Conservation (phyloP, 768 basidiomycete genomes). For the Leccinum sublutescens region DNA sequence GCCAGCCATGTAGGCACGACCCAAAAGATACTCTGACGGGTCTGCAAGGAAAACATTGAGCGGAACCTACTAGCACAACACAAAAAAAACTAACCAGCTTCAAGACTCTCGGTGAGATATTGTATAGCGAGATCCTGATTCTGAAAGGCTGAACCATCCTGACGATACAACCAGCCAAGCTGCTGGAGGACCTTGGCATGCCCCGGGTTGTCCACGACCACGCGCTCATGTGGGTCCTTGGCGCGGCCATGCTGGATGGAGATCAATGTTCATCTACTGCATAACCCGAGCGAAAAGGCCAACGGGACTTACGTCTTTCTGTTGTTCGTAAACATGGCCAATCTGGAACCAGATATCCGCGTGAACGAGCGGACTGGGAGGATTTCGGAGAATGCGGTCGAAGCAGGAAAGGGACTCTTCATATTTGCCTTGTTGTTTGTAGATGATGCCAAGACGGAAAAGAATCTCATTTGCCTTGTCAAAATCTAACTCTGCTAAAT, state of each 20-base stretch:
- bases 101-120: constrained; percentile 91
- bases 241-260: constrained; percentile 73
- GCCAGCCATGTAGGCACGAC: constrained; percentile 97
- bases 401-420: constrained; percentile 87
- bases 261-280: constrained; percentile 13
- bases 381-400: constrained; percentile 93
- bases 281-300: not conserved
- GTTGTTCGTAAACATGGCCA: constrained; percentile 97
- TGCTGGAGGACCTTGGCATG: constrained; percentile 98
- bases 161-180: constrained; percentile 96
- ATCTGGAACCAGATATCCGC: constrained; percentile 99
- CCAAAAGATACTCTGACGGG: constrained; percentile 95
- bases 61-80: not conserved
- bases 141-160: constrained; percentile 91
- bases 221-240: constrained; percentile 94
- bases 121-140: constrained; percentile 94
- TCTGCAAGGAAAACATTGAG: constrained; percentile 46
- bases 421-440: constrained; percentile 98
- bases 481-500: constrained; percentile 61
- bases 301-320: constrained; percentile 74
- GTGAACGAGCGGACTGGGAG: constrained; percentile 92
- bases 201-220: constrained; percentile 86
- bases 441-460: constrained; percentile 97
- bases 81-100: constrained; percentile 66
- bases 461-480: constrained; percentile 99